phyloP scores from a whole-genome alignment of 176 grass and related monocot genomes.

The Guadua angustifolia region DNA sequence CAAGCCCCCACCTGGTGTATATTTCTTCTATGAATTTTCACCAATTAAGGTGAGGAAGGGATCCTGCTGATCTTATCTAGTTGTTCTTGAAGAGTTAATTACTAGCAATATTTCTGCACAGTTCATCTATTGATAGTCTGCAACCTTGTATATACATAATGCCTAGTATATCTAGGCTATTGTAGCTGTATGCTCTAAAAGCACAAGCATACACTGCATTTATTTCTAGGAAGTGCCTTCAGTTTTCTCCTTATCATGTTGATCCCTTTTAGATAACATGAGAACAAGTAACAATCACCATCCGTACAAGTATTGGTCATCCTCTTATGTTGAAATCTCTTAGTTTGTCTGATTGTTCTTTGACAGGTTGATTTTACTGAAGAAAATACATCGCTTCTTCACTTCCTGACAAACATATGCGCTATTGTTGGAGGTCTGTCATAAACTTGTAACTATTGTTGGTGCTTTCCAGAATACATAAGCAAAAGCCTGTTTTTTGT shows the following conservation, averaged over 20 bases:
- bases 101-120: not conserved
- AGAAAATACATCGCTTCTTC: constrained; percentile 88
- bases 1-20: constrained; percentile 79
- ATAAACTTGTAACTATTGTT: not conserved
- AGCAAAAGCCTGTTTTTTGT: not conserved
- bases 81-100: constrained; percentile 16
- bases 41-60: constrained; percentile 79
- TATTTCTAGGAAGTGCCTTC: constrained; percentile 27
- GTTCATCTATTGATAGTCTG: constrained; percentile 13
- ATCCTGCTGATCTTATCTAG: constrained; percentile 12
- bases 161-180: not conserved
- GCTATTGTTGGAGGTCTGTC: constrained; percentile 90
- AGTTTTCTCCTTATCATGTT: constrained; percentile 22
- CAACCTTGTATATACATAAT: constrained; percentile 16
- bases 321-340: not conserved
- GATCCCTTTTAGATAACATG: constrained; percentile 18
- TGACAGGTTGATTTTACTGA: constrained; percentile 94
- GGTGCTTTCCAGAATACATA: not conserved
- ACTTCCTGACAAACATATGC: constrained; percentile 94
- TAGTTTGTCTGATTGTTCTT: constrained; percentile 12
- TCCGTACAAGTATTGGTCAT: not conserved
- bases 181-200: constrained; percentile 31
- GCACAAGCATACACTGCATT: constrained; percentile 4
- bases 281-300: constrained; percentile 24
- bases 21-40: constrained; percentile 98